Percentiles rank a stretch among this genome's conserved stretches.
These are phyloP conservation scores for Cicer cuneatum DNA, from an alignment of 306 rosid species.

Conservation along the genomic window DNA sequence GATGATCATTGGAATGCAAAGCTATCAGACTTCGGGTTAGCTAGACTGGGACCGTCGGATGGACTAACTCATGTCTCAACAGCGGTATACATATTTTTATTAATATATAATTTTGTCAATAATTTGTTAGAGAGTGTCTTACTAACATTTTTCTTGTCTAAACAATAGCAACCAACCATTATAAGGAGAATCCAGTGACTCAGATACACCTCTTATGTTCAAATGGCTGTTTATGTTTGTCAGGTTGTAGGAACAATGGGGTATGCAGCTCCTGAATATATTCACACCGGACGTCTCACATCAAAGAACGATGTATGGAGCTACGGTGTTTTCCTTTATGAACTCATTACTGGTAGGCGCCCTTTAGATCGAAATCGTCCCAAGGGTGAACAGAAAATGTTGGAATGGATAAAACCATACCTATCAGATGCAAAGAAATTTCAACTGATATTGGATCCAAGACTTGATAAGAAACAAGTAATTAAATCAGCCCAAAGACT, in stretches of 20 bases:
- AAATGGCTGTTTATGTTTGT: conserved; percentile 46
- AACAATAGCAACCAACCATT: conserved; percentile 20
- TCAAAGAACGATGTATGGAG: conserved; percentile 95
- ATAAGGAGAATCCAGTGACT: conserved; percentile 17
- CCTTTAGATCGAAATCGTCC: conserved; percentile 92
- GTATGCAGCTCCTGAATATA: conserved; percentile 95
- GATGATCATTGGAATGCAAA: conserved; percentile 97
- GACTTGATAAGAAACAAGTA: conserved; percentile 74
- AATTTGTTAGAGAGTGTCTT: background rate
- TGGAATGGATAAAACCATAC: conserved; percentile 93
- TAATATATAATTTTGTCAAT: conserved; percentile 29
- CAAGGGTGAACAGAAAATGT: conserved; percentile 85
- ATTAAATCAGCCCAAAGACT: conserved; percentile 74
- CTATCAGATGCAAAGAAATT: conserved; percentile 77
- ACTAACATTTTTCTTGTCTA: background rate
- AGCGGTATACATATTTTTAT: conserved; percentile 66
- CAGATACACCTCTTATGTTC: conserved; percentile 31
- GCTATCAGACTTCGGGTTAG: conserved; percentile 96
- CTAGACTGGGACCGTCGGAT: conserved; percentile 93
- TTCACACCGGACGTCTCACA: conserved; percentile 93
- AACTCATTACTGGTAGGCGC: conserved; percentile 89
- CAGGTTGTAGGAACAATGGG: conserved; percentile 99
- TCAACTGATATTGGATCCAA: conserved; percentile 80
- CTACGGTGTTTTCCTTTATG: conserved; percentile 93
- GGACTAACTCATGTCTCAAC: conserved; percentile 97